Evolutionary conservation across 2,329 filamentous ascomycete species (phyloP).

Genomic region (Orbilia quercus): DNA sequence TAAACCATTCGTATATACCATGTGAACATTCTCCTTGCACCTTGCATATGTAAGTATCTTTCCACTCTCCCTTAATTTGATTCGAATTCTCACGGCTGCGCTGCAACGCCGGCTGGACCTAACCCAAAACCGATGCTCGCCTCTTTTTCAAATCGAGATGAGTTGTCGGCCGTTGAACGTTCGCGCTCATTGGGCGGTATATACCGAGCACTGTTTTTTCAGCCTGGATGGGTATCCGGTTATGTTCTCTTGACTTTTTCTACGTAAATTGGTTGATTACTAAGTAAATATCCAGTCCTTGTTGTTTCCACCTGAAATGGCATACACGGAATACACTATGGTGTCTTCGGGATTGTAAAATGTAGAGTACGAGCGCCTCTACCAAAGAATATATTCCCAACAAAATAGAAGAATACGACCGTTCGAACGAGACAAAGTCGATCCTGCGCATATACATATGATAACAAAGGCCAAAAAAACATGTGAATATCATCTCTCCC

Average conservation of each 20-base stretch:
- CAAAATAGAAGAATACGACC: background rate
- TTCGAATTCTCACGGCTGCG: constrained; percentile 2
- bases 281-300: too few species aligned
- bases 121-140: too few species aligned
- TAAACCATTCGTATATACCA: constrained; percentile 4
- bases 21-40: constrained; percentile 39
- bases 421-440: background rate
- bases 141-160: constrained; percentile 23
- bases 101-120: constrained; percentile 32
- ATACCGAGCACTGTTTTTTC: too few species aligned
- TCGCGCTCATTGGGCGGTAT: too few species aligned
- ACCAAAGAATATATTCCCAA: background rate
- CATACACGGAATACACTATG: too few species aligned
- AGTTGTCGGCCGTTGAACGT: constrained; percentile 34
- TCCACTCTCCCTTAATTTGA: background rate
- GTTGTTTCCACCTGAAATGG: too few species aligned
- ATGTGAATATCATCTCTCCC: background rate
- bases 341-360: too few species aligned
- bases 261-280: too few species aligned
- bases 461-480: background rate
- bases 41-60: constrained; percentile 4
- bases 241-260: too few species aligned
- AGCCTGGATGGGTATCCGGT: too few species aligned
- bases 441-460: background rate
- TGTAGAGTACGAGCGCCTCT: too few species aligned